These are phyloP conservation scores for Microbotryum scabiosae DNA, from an alignment of 1,284 basidiomycete species.

Conservation along the genomic window DNA sequence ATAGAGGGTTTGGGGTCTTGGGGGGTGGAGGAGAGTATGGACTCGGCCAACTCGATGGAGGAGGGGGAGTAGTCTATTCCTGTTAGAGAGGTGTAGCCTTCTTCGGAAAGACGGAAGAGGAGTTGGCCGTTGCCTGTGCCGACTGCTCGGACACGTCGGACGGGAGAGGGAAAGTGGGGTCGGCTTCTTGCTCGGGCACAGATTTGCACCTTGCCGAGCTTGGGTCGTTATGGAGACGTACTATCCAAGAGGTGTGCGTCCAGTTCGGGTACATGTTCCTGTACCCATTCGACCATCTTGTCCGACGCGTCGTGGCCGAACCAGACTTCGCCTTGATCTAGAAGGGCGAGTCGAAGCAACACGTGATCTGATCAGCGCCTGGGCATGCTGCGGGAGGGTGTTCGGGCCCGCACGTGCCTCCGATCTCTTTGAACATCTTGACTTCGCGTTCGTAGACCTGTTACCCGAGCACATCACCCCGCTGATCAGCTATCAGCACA, in stretches of 20 bases:
- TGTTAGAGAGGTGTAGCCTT: slow-evolving; percentile 55
- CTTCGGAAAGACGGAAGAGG: slow-evolving; percentile 61
- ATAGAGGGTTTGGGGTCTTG: slow-evolving; percentile 2
- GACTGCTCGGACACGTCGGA: slow-evolving; percentile 40
- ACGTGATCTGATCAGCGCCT: too few relatives aligned
- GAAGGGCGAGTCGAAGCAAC: neutral
- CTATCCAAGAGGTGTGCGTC: slow-evolving; percentile 32
- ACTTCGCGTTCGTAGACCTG: slow-evolving; percentile 50
- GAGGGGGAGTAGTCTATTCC: slow-evolving; percentile 75
- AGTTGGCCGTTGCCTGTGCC: slow-evolving; percentile 81
- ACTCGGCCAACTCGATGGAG: slow-evolving; percentile 48
- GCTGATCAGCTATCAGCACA: slow-evolving; percentile 51
- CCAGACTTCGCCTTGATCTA: slow-evolving; percentile 82
- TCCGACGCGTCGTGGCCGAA: slow-evolving; percentile 72
- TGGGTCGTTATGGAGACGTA: slow-evolving; percentile 8
- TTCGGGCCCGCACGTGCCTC: slow-evolving; percentile 33
- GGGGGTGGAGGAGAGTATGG: slow-evolving; percentile 17
- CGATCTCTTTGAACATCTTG: slow-evolving; percentile 64
- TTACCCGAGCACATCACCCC: slow-evolving; percentile 52
- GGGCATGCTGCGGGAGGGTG: too few relatives aligned
- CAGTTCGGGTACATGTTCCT: slow-evolving; percentile 24
- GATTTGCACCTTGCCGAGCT: too few relatives aligned
- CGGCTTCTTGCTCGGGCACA: too few relatives aligned
- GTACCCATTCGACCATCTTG: slow-evolving; percentile 55
- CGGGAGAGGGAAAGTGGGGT: neutral